Conservation (phyloP, 2,329 filamentous ascomycete genomes). For the Neofusicoccum kwambonambiense region DNA sequence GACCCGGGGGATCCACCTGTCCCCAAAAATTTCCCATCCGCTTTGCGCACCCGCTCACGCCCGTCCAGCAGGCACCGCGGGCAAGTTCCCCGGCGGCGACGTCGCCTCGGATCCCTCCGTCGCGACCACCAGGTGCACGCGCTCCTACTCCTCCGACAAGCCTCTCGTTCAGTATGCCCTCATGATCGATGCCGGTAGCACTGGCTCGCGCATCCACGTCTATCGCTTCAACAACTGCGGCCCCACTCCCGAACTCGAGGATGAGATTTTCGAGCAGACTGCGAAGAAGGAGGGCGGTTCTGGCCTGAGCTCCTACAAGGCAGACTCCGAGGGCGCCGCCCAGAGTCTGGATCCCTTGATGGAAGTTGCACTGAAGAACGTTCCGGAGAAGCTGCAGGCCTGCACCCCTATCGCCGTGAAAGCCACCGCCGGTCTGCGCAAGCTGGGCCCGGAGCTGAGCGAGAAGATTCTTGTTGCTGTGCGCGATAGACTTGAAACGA, state of each 20-base stretch:
- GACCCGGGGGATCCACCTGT: background rate
- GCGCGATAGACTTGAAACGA: slow-evolving; percentile 75
- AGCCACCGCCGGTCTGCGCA: slow-evolving; percentile 88
- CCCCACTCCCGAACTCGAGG: slow-evolving; percentile 87
- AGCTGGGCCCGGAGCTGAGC: slow-evolving; percentile 78
- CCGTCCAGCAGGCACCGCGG: background rate
- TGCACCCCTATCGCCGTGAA: slow-evolving; percentile 97
- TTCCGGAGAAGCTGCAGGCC: slow-evolving; percentile 84
- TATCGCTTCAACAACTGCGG: slow-evolving; percentile 99
- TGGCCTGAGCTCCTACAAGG: slow-evolving; percentile 80
- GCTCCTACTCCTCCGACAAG: slow-evolving; percentile 81
- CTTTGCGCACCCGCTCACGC: background rate
- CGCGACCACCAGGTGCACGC: slow-evolving; percentile 73
- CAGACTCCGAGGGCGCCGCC: slow-evolving; percentile 83
- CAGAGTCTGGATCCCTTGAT: slow-evolving; percentile 85
- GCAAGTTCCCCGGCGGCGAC: slow-evolving; percentile 37
- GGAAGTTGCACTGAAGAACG: slow-evolving; percentile 77
- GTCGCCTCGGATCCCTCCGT: slow-evolving; percentile 57
- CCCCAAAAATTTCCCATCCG: background rate
- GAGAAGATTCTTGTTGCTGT: slow-evolving; percentile 84
- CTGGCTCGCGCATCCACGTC: slow-evolving; percentile 95
- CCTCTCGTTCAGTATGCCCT: slow-evolving; percentile 95
- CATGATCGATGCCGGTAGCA: slow-evolving; percentile 98
- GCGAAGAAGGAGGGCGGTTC: slow-evolving; percentile 77
- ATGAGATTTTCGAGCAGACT: slow-evolving; percentile 91